Percentiles rank a stretch among this genome's conserved stretches.
Evolutionary conservation across 495 filamentous ascomycete genomes (phyloP).

Genomic region (Pyronema domesticum): DNA sequence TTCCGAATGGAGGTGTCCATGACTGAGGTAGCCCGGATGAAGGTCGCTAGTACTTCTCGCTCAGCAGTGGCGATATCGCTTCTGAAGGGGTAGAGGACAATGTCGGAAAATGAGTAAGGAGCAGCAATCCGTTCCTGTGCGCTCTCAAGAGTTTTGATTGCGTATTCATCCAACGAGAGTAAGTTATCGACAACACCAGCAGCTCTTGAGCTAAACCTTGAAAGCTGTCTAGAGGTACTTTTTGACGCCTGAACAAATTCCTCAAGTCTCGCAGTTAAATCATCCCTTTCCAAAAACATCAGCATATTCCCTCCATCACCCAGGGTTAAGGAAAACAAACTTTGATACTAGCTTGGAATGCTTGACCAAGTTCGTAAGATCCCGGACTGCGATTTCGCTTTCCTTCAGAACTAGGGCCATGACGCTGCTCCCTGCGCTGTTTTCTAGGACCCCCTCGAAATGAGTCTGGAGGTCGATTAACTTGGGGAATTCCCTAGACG

Average conservation of each 20-base stretch:
- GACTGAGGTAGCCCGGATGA: conserved; percentile 43
- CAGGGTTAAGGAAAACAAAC: not conserved
- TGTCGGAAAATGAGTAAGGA: not conserved
- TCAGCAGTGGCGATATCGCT: conserved; percentile 3
- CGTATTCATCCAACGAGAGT: conserved; percentile 42
- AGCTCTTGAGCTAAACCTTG: conserved; percentile 48
- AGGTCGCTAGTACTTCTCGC: conserved; percentile 24
- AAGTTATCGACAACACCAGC: conserved; percentile 51
- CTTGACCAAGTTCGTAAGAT: conserved; percentile 14
- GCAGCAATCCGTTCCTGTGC: conserved; percentile 25
- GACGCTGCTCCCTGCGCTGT: conserved; percentile 34
- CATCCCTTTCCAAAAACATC: conserved; percentile 7
- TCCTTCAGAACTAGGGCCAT: conserved; percentile 18
- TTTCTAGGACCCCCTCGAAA: conserved; percentile 49
- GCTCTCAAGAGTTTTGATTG: conserved; percentile 30
- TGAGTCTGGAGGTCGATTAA: conserved; percentile 46
- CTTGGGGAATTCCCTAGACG: conserved; percentile 39
- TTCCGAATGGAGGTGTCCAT: conserved; percentile 46
- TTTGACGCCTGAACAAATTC: conserved; percentile 15
- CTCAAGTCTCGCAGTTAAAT: conserved; percentile 13
- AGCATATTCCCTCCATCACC: not conserved
- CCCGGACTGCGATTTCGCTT: conserved; percentile 13
- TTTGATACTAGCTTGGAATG: conserved; percentile 5
- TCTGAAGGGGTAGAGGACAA: conserved; percentile 38
- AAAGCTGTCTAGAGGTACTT: conserved; percentile 8